Percentiles rank a stretch among this genome's conserved stretches.
phyloP scores from a whole-genome alignment of 192 early-diverging fungal species.

The Coemansia sp. region DNA sequence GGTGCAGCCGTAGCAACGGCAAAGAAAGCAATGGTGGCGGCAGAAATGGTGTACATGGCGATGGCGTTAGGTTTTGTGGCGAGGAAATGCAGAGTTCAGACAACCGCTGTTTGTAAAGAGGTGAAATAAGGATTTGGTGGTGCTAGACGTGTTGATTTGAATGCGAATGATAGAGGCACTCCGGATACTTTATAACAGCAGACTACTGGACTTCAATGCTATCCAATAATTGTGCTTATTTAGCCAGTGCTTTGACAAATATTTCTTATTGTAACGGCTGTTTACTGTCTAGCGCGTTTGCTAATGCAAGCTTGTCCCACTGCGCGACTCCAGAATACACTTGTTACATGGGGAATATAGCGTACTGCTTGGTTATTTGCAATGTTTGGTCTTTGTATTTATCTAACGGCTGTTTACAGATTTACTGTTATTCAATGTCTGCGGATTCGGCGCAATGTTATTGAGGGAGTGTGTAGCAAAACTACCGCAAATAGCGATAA shows the following conservation, averaged over 20 bases:
- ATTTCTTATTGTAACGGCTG: conserved; percentile 1
- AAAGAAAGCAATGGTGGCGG: conserved; percentile 10
- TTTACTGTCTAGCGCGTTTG: neutral
- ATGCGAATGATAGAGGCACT: neutral
- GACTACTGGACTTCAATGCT: neutral
- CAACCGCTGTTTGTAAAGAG: neutral
- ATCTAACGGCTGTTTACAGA: no score
- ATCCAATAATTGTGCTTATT: neutral
- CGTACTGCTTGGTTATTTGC: neutral
- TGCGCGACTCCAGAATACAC: neutral
- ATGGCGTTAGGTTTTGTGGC: neutral
- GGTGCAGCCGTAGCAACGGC: conserved; percentile 25
- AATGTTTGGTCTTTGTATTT: neutral
- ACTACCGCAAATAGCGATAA: neutral
- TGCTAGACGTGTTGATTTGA: neutral
- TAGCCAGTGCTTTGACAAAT: neutral
- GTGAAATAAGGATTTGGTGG: neutral
- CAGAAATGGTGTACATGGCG: conserved; percentile 8
- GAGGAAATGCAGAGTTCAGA: neutral
- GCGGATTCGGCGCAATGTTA: no score
- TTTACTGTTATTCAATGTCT: no score
- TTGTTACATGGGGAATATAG: no score
- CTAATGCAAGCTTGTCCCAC: neutral
- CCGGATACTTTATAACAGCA: neutral
- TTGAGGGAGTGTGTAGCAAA: neutral